Percentiles rank a stretch among this genome's conserved stretches.
Conservation (phyloP, 306 rosid species). For the Lathyrus oleraceus region DNA sequence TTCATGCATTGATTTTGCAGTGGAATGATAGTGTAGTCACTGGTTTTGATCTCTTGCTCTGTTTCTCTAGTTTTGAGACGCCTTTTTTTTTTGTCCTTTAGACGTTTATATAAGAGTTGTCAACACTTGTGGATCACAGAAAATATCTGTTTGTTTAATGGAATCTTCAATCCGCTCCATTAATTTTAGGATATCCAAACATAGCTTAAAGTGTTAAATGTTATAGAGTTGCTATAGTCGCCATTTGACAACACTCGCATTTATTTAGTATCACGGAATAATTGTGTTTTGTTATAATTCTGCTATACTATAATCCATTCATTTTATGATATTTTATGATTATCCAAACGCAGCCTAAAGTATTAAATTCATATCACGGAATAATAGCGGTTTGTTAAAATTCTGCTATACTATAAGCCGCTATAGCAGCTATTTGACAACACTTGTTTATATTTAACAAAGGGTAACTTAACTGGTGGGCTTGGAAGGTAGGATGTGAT, state of each 20-base stretch:
- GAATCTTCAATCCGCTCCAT: not conserved
- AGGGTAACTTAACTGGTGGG: not conserved
- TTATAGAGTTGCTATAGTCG: not conserved
- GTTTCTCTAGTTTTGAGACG: not conserved
- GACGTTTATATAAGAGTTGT: not conserved
- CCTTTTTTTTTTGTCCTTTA: not conserved
- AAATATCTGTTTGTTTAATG: not conserved
- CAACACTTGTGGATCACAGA: not conserved
- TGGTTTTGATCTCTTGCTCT: not conserved
- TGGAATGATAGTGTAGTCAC: conserved; percentile 3
- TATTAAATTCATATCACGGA: not conserved
- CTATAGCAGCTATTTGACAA: not conserved
- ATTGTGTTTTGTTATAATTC: too few relatives aligned
- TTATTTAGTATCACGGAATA: too few relatives aligned
- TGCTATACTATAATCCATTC: too few relatives aligned
- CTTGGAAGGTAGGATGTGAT: conserved; percentile 1
- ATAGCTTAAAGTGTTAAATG: not conserved
- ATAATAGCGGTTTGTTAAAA: too few relatives aligned
- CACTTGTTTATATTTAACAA: not conserved
- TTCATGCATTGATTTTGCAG: not conserved
- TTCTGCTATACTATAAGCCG: too few relatives aligned
- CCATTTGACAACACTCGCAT: not conserved
- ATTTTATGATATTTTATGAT: too few relatives aligned
- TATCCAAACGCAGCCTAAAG: not conserved
- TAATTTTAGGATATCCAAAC: too few relatives aligned